Evolutionary conservation across 208 protist species (phyloP).

Genomic region (Strigomonas galati): DNA sequence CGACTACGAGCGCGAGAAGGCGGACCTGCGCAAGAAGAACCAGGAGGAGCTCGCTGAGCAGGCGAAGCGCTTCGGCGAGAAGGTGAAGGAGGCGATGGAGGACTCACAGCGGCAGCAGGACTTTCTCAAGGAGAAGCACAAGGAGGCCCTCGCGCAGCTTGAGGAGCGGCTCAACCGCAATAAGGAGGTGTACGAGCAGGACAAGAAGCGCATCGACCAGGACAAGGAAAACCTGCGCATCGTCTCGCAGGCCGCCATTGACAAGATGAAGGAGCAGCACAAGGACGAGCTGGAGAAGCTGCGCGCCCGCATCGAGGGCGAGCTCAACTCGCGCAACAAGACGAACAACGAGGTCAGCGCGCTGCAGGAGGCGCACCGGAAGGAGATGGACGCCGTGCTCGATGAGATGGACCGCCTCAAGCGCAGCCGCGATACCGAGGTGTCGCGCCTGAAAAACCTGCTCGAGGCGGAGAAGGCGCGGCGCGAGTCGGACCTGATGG

Average conservation of each 20-base stretch:
- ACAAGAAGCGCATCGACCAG: conserved; percentile 34
- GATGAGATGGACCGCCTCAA: conserved; percentile 47
- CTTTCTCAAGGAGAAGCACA: conserved; percentile 32
- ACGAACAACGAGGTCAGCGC: conserved; percentile 34
- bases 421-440: conserved; percentile 33
- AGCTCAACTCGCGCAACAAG: conserved; percentile 32
- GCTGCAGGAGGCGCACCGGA: conserved; percentile 41
- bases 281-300: conserved; percentile 46
- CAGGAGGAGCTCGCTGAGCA: conserved; percentile 33
- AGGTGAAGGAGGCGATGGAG: conserved; percentile 27
- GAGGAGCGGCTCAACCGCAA: conserved; percentile 47
- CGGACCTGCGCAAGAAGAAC: conserved; percentile 22
- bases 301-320: conserved; percentile 32
- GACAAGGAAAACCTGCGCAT: conserved; percentile 43
- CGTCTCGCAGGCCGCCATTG: conserved; percentile 25
- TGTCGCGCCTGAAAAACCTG: conserved; percentile 35
- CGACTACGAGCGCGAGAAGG: conserved; percentile 25
- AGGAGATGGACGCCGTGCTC: conserved; percentile 27
- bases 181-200: conserved; percentile 44
- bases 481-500: conserved; percentile 43
- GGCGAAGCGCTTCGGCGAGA: conserved; percentile 22
- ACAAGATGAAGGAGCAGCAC: conserved; percentile 28
- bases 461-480: conserved; percentile 41
- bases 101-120: conserved; percentile 33
- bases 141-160: conserved; percentile 31